These are phyloP conservation scores for Bipolaris zeicola DNA, from an alignment of 2,329 filamentous ascomycete genomes.

Conservation along the genomic window DNA sequence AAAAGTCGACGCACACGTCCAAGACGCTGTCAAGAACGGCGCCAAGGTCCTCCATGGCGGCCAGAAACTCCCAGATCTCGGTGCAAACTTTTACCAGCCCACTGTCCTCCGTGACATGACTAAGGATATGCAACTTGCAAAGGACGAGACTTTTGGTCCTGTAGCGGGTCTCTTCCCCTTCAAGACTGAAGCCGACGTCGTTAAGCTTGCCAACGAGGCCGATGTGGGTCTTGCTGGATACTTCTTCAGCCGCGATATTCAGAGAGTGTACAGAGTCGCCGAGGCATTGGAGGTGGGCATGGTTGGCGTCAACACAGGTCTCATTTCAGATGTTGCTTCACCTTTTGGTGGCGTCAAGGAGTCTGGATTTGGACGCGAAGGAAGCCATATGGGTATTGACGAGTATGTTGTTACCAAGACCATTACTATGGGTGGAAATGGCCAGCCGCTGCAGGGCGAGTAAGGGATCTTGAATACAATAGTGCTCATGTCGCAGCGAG, in stretches of 20 bases:
- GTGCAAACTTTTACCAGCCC: slow-evolving; percentile 85
- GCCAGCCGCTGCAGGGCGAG: slow-evolving; percentile 59
- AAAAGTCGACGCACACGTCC: slow-evolving; percentile 46
- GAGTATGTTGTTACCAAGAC: slow-evolving; percentile 57
- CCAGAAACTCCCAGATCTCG: slow-evolving; percentile 72
- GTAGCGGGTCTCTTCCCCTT: slow-evolving; percentile 91
- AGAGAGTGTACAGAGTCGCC: slow-evolving; percentile 64
- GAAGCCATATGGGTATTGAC: slow-evolving; percentile 57
- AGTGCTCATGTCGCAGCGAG: not conserved
- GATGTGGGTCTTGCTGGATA: slow-evolving; percentile 92
- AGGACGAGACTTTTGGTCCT: slow-evolving; percentile 94
- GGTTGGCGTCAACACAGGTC: slow-evolving; percentile 68
- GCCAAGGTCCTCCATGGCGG: slow-evolving; percentile 57
- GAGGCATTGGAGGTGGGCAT: slow-evolving; percentile 81
- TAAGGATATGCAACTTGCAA: slow-evolving; percentile 79
- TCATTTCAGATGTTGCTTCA: slow-evolving; percentile 56
- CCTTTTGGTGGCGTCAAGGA: slow-evolving; percentile 58
- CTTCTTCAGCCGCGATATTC: slow-evolving; percentile 75
- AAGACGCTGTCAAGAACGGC: slow-evolving; percentile 42
- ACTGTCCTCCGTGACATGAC: slow-evolving; percentile 90
- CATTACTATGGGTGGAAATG: slow-evolving; percentile 65
- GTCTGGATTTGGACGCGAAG: slow-evolving; percentile 59
- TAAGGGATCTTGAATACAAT: not conserved
- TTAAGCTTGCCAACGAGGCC: slow-evolving; percentile 77
- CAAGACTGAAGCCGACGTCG: slow-evolving; percentile 84